Base-by-base conservation (phyloP, 306 rosid species). In the Quercus glauca region DNA sequence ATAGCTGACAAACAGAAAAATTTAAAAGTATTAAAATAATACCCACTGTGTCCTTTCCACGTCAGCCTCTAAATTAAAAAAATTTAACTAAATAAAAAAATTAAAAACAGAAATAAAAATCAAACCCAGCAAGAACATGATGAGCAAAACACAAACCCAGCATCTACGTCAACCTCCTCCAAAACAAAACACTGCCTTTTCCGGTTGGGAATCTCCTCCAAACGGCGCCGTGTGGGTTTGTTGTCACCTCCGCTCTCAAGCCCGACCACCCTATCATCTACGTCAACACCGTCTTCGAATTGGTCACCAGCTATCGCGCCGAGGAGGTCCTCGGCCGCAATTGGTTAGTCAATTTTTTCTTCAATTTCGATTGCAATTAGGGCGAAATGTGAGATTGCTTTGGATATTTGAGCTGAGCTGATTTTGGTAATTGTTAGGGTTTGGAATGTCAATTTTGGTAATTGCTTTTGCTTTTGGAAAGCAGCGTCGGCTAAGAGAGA, bases 311-410 rank as follows among this genome's bases (percentile, higher is more conserved):
- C 8, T 96, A 93, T 78, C 92, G 99, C 1, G 98, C 99, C 6
- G 99, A 96, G 78, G 99, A 96, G 61, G 99, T 96, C 17, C 98
- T 96, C 43, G 99, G 99, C 82, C 96, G 98, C 71, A 96, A 96
- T 79, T 96, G 99, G 99, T 93, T 26, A 73, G 95, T 89, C 35
- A 14, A 25, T 18, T 6, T 71, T 17, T 9, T 10, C 2, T 53
- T 31, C 13, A 4, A 26, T 51, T 37, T 33, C 56, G 8, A 13
- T 14, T 4, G 53, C 12, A 41, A 41, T 41, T 41, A 41, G 45
- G 45, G 45, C 45, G 12, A 3, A 41, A 41, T 41, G 45, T 41
- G 45, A 41, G 45, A 41, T 41, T 41, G 12, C 45, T 41, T 41
- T 25, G 15, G 19, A 17, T 15, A 9, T 58, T 20, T 1, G 13